Conservation (phyloP, 306 rosid genomes). For the Astragalus membranaceus region DNA sequence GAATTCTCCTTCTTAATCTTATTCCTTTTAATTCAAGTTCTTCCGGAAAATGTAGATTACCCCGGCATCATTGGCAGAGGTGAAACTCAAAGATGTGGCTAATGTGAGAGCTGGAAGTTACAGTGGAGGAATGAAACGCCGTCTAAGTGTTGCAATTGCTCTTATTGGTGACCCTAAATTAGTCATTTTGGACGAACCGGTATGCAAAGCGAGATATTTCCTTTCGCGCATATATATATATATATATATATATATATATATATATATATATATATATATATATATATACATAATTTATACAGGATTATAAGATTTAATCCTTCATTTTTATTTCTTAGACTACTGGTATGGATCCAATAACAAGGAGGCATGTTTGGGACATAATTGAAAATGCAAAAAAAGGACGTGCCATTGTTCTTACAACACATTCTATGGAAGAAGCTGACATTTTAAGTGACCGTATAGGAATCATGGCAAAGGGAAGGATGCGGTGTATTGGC, state of each 20-base stretch:
- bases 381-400: constrained; percentile 73
- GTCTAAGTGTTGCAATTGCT: constrained; percentile 86
- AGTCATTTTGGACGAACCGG: constrained; percentile 85
- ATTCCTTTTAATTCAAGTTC: constrained; percentile 10
- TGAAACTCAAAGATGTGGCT: constrained; percentile 68
- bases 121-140: constrained; percentile 95
- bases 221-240: not conserved
- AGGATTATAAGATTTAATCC: constrained; percentile 23
- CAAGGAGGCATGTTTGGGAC: constrained; percentile 95
- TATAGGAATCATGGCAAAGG: constrained; percentile 93
- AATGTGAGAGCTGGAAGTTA: constrained; percentile 76
- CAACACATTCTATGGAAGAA: constrained; percentile 99
- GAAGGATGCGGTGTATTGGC: constrained; percentile 85
- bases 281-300: too few species aligned
- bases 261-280: constrained; percentile 6
- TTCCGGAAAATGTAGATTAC: constrained; percentile 41
- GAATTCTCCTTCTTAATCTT: not conserved
- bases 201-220: constrained; percentile 24
- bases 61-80: constrained; percentile 59
- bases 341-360: constrained; percentile 93
- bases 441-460: constrained; percentile 85
- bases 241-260: constrained; percentile 9
- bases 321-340: constrained; percentile 40
- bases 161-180: constrained; percentile 84
- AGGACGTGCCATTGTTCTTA: constrained; percentile 77